Base-by-base conservation (phyloP, 805 yeast genomes). In the Sugiyamaella americana region DNA sequence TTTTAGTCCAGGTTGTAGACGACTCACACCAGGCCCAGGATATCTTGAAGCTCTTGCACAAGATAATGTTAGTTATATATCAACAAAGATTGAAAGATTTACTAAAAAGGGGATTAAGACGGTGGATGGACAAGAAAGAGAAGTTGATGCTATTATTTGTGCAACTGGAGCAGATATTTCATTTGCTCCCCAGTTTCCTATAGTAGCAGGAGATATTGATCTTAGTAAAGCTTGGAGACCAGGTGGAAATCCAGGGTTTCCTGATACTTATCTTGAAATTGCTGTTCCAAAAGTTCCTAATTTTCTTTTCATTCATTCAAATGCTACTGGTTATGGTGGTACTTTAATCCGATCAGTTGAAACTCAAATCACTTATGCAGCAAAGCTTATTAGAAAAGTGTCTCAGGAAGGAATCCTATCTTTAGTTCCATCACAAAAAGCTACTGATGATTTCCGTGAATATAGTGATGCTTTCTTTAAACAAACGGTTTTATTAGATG, bases 81-180 rank as follows among this genome's bases (percentile, higher is more conserved):
- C 44, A 5, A 43, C 42, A 2, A 51, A 52, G 2, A 47, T 58
- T 20, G 24, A 37, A 18, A 41, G 45, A 19, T 29, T 58, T 35
- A 56, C 61, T 13, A 48, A 46, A 22, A 42, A 20, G 18, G 51
- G 48, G 5, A 48, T 57, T 6, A 52, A 51, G 13, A 55, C 50
- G 16, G 30, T 19, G 1, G 60, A 58, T 18, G 58, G 61, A 23
- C 59, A 63, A 13, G 65, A 63, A 1, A 20, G 30, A 16, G 49
- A 44, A 18, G 46, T 49, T 5, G 51, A 51, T 38, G 47, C 43
- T 13, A 34, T 50, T 3, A 44, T 51, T 21, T 35, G 47, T 34
- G 49, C 54, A 13, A 51, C 54, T 11, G 54, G 54, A n/a, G 37
- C 37, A 20, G 48, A 44, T 34, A 48, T 26, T 11, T 16, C 40